phyloP scores from a whole-genome alignment of 2,329 filamentous ascomycete species.

The Xylaria sp. region DNA sequence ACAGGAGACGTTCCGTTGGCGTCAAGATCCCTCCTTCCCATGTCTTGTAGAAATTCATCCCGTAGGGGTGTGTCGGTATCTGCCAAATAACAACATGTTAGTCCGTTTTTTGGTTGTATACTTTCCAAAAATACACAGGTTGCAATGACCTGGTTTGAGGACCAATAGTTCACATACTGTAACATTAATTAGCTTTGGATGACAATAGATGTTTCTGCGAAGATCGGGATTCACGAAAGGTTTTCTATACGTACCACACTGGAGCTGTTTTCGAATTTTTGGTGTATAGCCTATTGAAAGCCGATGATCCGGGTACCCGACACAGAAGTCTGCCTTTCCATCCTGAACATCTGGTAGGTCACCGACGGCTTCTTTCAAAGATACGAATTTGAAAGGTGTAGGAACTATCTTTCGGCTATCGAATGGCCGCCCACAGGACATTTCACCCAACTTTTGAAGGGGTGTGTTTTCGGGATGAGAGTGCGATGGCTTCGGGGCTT shows the following conservation, averaged over 20 bases:
- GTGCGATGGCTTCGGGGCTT: slow-evolving; percentile 65
- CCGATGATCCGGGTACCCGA: slow-evolving; percentile 72
- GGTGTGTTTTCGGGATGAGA: slow-evolving; percentile 54
- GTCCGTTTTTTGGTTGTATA: too few relatives aligned
- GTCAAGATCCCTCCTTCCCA: slow-evolving; percentile 43
- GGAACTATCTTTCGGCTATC: slow-evolving; percentile 55
- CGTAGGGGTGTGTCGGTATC: slow-evolving; percentile 67
- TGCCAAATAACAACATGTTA: too few relatives aligned
- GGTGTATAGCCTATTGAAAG: slow-evolving; percentile 49
- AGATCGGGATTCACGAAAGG: too few relatives aligned
- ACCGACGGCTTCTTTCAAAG: slow-evolving; percentile 56
- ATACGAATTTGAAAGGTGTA: slow-evolving; percentile 66
- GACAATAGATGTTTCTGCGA: too few relatives aligned
- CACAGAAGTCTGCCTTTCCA: slow-evolving; percentile 64
- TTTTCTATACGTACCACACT: too few relatives aligned
- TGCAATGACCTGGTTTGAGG: too few relatives aligned
- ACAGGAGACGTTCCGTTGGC: slow-evolving; percentile 24
- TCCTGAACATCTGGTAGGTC: slow-evolving; percentile 71
- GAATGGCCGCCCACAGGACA: slow-evolving; percentile 66
- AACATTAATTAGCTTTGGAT: too few relatives aligned
- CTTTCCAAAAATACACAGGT: too few relatives aligned
- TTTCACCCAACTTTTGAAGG: slow-evolving; percentile 56
- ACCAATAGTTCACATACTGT: too few relatives aligned
- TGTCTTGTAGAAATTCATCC: slow-evolving; percentile 57
- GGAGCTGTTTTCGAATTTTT: slow-evolving; percentile 53